Conservation (phyloP, 768 basidiomycete species). For the Mycena olivaceomarginata region DNA sequence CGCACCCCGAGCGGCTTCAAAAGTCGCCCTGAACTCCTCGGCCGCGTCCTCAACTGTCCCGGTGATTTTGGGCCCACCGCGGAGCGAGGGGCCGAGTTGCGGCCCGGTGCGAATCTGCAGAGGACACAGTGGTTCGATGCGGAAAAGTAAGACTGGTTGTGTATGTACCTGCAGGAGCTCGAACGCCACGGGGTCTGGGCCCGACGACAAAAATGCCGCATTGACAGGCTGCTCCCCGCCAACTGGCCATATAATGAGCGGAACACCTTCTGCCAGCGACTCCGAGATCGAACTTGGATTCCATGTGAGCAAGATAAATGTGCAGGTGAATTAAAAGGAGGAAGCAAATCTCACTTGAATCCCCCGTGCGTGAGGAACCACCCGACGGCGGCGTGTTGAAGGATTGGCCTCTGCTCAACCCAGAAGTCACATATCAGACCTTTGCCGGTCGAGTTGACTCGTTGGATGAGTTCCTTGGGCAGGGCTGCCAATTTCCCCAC, state of each 20-base stretch:
- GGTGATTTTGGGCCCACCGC: background rate
- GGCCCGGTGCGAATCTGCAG: constrained; percentile 15
- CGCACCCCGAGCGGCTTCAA: constrained; percentile 7
- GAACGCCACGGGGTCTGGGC: constrained; percentile 15
- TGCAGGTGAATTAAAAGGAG: background rate
- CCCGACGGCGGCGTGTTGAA: constrained; percentile 22
- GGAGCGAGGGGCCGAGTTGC: constrained; percentile 21
- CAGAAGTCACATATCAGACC: constrained; percentile 34
- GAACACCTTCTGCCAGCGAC: constrained; percentile 10
- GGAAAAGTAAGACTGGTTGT: background rate
- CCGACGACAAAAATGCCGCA: background rate
- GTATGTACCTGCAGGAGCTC: constrained; percentile 26
- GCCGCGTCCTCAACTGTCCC: constrained; percentile 10
- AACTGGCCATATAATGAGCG: constrained; percentile 27
- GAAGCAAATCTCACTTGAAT: constrained; percentile 9
- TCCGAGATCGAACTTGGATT: constrained; percentile 11
- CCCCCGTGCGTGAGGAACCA: constrained; percentile 33
- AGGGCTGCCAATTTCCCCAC: constrained; percentile 6
- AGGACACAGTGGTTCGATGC: no score
- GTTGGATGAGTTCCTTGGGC: constrained; percentile 15
- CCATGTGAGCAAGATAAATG: background rate
- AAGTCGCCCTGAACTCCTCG: constrained; percentile 10
- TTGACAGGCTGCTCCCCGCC: constrained; percentile 26
- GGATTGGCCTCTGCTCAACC: constrained; percentile 33
- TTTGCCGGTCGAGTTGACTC: constrained; percentile 27